Conservation (phyloP, 441 rosid genomes). For the Erysimum pusillum region DNA sequence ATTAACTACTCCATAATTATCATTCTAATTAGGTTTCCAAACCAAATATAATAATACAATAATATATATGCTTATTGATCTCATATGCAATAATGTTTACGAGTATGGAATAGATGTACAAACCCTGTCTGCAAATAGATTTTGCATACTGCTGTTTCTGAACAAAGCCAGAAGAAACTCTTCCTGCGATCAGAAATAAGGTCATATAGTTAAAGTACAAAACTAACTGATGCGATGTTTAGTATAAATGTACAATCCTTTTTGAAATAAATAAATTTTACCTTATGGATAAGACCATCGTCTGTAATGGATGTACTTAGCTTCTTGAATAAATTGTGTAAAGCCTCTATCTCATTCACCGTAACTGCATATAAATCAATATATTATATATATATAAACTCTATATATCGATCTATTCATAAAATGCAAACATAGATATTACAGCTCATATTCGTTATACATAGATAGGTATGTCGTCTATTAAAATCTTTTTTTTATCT, state of each 20-base stretch:
- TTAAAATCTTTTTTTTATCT: not conserved
- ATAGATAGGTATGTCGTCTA: not conserved
- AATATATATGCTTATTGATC: no score
- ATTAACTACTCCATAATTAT: not conserved
- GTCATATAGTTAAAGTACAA: not conserved
- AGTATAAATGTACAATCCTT: not conserved
- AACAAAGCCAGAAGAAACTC: constrained; percentile 74
- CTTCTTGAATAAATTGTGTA: constrained; percentile 64
- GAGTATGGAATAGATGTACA: constrained; percentile 27
- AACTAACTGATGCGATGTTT: not conserved
- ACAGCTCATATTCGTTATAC: constrained; percentile 14
- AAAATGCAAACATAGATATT: not conserved
- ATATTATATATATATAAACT: not conserved
- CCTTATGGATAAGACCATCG: constrained; percentile 71
- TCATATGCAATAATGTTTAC: not conserved
- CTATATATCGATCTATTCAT: not conserved
- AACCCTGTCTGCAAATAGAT: constrained; percentile 70
- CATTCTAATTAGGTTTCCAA: no score
- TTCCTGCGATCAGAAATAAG: constrained; percentile 56
- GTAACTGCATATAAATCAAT: constrained; percentile 44
- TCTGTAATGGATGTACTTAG: constrained; percentile 60
- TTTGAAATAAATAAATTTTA: constrained; percentile 27
- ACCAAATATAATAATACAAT: no score
- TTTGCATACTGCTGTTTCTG: constrained; percentile 59
- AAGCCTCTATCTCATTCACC: constrained; percentile 61